Conservation (phyloP, 495 filamentous ascomycete species). For the Amorphotheca resinae region DNA sequence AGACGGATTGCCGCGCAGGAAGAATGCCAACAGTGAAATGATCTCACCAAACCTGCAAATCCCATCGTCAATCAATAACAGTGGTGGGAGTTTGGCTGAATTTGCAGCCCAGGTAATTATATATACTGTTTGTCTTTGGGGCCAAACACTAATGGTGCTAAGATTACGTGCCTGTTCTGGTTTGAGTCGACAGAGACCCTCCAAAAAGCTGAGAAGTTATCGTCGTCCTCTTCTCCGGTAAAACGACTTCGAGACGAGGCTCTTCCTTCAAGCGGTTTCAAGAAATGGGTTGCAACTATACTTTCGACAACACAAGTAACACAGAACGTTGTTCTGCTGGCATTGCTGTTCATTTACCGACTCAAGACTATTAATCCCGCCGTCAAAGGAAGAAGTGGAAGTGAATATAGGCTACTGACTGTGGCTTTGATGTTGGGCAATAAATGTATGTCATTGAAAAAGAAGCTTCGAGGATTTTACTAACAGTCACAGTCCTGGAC, state of each 20-base stretch:
- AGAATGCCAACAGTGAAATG: conserved; percentile 29
- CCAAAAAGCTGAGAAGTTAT: conserved; percentile 54
- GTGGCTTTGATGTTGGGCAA: conserved; percentile 97
- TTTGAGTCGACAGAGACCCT: conserved; percentile 80
- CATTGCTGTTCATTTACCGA: conserved; percentile 85
- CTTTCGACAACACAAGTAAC: conserved; percentile 93
- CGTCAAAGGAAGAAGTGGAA: conserved; percentile 82
- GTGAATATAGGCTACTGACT: conserved; percentile 89
- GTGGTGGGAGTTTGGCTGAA: conserved; percentile 61
- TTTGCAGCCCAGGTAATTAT: conserved; percentile 65
- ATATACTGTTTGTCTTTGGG: neutral
- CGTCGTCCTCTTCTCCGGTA: conserved; percentile 32
- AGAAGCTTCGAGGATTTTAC: conserved; percentile 1
- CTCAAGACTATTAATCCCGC: conserved; percentile 79
- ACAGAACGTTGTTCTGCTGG: conserved; percentile 87
- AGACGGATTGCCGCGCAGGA: conserved; percentile 19
- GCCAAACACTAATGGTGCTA: conserved; percentile 1
- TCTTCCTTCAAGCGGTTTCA: conserved; percentile 64
- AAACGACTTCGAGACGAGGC: conserved; percentile 54
- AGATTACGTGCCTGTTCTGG: conserved; percentile 98
- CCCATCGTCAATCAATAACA: conserved; percentile 59
- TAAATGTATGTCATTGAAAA: conserved; percentile 56
- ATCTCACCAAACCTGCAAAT: conserved; percentile 54
- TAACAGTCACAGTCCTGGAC: conserved; percentile 56
- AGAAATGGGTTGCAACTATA: conserved; percentile 87